Evolutionary conservation across 2,329 filamentous ascomycete species (phyloP), one percentile per base, ranked within the genome.

Genomic region (Corinectria fuckeliana): DNA sequence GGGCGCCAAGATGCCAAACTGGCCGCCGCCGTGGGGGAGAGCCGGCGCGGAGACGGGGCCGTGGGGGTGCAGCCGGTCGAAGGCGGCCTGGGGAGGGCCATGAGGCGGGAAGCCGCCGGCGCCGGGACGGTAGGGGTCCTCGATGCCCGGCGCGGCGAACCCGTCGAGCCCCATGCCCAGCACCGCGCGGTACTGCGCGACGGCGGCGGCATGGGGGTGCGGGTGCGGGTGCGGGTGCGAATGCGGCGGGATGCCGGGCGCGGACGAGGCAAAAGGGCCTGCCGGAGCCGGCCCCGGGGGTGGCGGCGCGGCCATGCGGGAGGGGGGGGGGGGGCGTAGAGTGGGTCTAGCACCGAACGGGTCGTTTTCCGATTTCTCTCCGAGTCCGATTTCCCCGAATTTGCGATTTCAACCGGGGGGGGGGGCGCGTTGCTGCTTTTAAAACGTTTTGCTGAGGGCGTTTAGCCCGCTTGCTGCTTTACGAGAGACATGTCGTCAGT

Each of bases 1-100:
- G 56, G 76, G 74, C 6, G 78, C 76, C 59, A 84, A 69, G 55
- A 83, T 77, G 41, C 80, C 79, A 65, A 82, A 84, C 61, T 81
- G 81, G 5, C 77, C 77, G 30, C 56, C 32, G 11, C 56, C 59
- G 36, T 57, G 56, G 18, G 50, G 20, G 13, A 11, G 49, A 28
- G 41, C 13, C 13, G 14, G 20, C 34, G 20, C 48, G 14, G 58
- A 36, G 45, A 50, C 38, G 32, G 60, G 50, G 26, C 38, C 42
- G 18, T 45, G 42, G 25, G 25, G 23, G 9, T 26, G 41, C 28
- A 58, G 45, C 10, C 42, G 51, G 13, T 44, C 34, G 9, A 48
- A 41, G 3, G 42, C 36, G 3, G 44, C 39, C 16, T 56, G 52
- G 14, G 50, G 62, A 9, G 56, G 59, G 5, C 59, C 50, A 4